Conservation (phyloP, 129 eudicot genomes). For the Smallanthus sonchifolius region DNA sequence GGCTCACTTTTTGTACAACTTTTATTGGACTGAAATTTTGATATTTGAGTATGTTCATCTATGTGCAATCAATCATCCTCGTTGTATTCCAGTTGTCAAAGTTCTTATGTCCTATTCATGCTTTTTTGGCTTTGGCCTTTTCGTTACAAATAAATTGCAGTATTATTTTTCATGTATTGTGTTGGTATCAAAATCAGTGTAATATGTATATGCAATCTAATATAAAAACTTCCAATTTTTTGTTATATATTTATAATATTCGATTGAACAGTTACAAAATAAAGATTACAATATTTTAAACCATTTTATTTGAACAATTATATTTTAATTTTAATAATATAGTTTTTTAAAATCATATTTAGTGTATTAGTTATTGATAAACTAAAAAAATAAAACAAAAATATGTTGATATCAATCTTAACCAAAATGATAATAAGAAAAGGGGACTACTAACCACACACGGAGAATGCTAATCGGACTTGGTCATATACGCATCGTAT, state of each 20-base stretch:
- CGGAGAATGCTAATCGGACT: no score
- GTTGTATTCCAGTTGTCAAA: conserved; percentile 15
- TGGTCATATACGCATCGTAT: no score
- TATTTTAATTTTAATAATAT: background rate
- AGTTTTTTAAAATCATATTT: background rate
- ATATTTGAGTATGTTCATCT: background rate
- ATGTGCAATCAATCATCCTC: background rate
- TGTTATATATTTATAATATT: background rate
- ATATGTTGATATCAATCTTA: background rate
- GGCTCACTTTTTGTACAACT: background rate
- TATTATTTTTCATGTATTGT: background rate
- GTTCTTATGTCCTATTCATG: background rate
- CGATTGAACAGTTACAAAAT: background rate
- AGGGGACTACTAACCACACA: no score
- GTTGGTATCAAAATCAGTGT: background rate
- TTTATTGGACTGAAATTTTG: background rate
- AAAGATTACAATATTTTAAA: background rate
- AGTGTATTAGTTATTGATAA: background rate
- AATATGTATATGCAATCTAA: background rate
- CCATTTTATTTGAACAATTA: background rate
- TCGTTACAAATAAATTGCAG: background rate
- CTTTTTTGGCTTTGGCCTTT: conserved; percentile 8
- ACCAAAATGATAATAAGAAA: background rate
- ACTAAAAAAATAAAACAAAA: background rate
- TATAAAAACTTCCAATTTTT: background rate